Evolutionary conservation across 768 basidiomycete species (phyloP), one percentile per base, ranked within the genome.

Genomic region (Tremella mesenterica): DNA sequence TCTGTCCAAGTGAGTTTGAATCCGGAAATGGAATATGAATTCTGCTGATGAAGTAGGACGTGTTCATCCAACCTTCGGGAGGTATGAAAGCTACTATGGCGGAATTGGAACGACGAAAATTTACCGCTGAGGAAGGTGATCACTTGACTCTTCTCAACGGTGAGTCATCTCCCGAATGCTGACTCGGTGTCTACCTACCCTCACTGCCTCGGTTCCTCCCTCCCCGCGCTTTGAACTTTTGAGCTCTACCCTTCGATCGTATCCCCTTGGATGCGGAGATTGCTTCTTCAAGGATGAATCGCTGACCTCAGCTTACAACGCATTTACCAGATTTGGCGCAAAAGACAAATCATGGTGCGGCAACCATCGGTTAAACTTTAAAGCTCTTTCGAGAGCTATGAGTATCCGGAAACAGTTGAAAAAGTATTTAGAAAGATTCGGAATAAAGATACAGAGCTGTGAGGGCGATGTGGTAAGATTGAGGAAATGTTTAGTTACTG

Each of bases 61-160:
- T 85, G 2, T 99, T 99, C 69, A 73, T 92, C 23, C 87, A 88
- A 51, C 84, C 86, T 3, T 87, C 90, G 2, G 91, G 90, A 4
- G 82, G 85, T 7, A 79, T 81, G 4, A 88, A 88, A 12, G 88
- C 89, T 1, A 70, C 89, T 28, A 53, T 61, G 58, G 90, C 86
- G 3, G 93, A 97, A 72, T 76, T 97, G 13, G 92, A 97, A 72
- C 79, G 90, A 47, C 77, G 95, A 53, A 97, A 97, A 70, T 97
- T 97, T 64, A 97, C 90, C 0, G 90, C 92, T 0, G 92, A 97
- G 73, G 95, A 99, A 81, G 95, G 95, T 65, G 95, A 99, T 68
- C 95, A 99, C 70, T 76, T 97, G 20, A 96, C 95, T 3, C 75
- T 95, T 3, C 72, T 99, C 27, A 99, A 97, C 71, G 92, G 92